Conservation (phyloP, 805 yeast genomes). For the Monosporozyma yasuniensis region DNA sequence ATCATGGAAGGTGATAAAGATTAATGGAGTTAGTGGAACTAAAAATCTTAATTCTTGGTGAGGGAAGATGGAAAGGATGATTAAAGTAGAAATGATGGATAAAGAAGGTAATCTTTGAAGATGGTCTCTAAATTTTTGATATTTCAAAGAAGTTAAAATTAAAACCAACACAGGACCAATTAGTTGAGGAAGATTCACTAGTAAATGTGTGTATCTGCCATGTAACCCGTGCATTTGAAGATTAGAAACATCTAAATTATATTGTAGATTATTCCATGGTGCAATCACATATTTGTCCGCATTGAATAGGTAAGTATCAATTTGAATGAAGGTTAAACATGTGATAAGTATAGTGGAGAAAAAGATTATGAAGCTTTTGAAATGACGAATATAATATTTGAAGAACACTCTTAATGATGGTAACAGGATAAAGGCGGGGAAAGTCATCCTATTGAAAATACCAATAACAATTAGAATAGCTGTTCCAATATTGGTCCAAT, state of each 20-base stretch:
- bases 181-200: constrained; percentile 70
- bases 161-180: constrained; percentile 59
- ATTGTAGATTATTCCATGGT: constrained; percentile 67
- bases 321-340: constrained; percentile 32
- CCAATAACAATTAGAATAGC: constrained; percentile 58
- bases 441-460: constrained; percentile 76
- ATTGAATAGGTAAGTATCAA: constrained; percentile 47
- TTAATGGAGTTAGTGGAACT: constrained; percentile 66
- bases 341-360: constrained; percentile 31
- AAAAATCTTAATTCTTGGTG: constrained; percentile 94
- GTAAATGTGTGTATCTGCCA: constrained; percentile 61
- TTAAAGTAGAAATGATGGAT: constrained; percentile 53
- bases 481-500: constrained; percentile 13
- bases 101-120: constrained; percentile 40
- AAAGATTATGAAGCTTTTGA: constrained; percentile 27
- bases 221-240: constrained; percentile 77
- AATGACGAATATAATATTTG: constrained; percentile 34
- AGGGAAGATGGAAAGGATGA: constrained; percentile 59
- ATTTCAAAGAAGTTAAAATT: constrained; percentile 7
- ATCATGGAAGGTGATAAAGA: constrained; percentile 39
- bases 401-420: constrained; percentile 45
- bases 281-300: constrained; percentile 37
- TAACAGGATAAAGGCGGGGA: constrained; percentile 59
- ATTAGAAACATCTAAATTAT: constrained; percentile 54
- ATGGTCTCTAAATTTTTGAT: constrained; percentile 6